phyloP scores from a whole-genome alignment of 139 green algal genomes.

The Chlorella sp. region DNA sequence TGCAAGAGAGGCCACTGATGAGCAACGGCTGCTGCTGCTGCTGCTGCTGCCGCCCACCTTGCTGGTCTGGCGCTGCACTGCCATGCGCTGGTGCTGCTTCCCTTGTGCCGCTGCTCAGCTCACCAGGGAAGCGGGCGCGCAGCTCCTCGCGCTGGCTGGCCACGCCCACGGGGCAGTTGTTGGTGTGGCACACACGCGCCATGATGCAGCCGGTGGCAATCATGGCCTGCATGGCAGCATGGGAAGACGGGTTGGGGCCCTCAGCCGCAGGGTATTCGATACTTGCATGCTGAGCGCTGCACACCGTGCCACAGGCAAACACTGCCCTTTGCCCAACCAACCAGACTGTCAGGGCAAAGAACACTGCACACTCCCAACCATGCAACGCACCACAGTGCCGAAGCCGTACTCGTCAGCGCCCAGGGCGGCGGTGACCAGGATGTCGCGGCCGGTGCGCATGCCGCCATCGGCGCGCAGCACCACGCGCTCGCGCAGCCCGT shows the following conservation, averaged over 20 bases:
- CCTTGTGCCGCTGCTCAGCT: not conserved
- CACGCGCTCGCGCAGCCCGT: conserved; percentile 96
- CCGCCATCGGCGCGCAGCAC: conserved; percentile 95
- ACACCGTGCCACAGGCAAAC: no score
- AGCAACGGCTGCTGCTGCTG: no score
- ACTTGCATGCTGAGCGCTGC: no score
- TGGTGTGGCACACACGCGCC: conserved; percentile 99
- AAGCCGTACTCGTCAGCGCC: conserved; percentile 98
- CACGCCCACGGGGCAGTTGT: conserved; percentile 99
- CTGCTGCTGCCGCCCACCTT: no score
- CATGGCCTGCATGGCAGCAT: conserved; percentile 76
- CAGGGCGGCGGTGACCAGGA: conserved; percentile 91
- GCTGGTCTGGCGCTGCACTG: no score
- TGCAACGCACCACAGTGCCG: conserved; percentile 80
- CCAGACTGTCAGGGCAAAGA: no score
- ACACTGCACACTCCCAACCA: not conserved
- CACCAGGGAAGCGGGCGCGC: conserved; percentile 95
- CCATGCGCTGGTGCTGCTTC: no score
- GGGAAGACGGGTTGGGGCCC: not conserved
- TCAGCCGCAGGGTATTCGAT: no score
- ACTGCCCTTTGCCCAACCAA: no score
- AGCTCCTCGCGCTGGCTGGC: conserved; percentile 98
- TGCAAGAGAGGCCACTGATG: no score
- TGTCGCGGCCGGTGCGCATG: conserved; percentile 91
- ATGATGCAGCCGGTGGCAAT: conserved; percentile 99